phyloP scores from a whole-genome alignment of 257 asterid species.

The Solanum chiquidenum region DNA sequence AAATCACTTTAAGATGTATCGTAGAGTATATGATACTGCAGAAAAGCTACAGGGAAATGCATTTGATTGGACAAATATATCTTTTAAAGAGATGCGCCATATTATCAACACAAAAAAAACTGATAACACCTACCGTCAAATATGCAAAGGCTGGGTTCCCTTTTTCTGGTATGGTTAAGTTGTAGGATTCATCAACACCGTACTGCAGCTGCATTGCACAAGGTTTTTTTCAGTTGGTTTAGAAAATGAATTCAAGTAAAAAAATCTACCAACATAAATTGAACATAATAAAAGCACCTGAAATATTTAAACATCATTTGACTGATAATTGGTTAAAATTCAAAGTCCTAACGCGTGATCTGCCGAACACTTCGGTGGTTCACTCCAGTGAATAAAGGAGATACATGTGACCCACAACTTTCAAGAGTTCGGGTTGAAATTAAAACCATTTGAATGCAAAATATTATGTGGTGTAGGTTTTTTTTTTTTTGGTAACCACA shows the following conservation, averaged over 20 bases:
- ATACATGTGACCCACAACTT: neutral
- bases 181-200: slow-evolving; percentile 71
- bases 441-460: neutral
- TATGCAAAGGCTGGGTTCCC: slow-evolving; percentile 45
- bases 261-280: neutral
- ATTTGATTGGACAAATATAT: neutral
- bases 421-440: neutral
- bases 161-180: slow-evolving; percentile 37
- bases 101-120: neutral
- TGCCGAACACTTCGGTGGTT: neutral
- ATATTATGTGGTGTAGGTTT: neutral
- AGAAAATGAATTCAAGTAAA: neutral
- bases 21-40: neutral
- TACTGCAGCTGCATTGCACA: slow-evolving; percentile 54
- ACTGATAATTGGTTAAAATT: neutral
- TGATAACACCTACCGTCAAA: slow-evolving; percentile 37
- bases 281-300: neutral
- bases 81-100: neutral
- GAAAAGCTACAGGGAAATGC: neutral
- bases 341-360: neutral
- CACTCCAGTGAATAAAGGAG: neutral
- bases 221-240: neutral
- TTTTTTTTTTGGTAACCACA: neutral
- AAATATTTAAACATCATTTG: neutral
- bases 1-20: neutral